Percentiles rank a stretch among this genome's conserved stretches.
Evolutionary conservation across 192 early-diverging fungal genomes (phyloP).

Genomic region (Podochytrium sp.): DNA sequence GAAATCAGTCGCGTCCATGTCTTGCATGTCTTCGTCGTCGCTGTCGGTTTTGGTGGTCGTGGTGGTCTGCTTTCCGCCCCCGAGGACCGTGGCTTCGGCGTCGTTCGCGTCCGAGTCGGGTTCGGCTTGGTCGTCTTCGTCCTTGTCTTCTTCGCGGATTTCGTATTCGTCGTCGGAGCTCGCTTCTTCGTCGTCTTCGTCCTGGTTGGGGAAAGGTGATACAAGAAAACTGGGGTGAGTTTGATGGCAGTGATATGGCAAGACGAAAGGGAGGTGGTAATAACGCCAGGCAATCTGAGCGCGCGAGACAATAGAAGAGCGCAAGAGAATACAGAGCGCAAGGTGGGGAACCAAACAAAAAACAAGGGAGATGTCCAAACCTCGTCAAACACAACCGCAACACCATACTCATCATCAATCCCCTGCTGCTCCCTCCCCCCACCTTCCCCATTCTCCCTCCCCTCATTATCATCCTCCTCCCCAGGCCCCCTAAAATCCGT

Average conservation of each 20-base stretch:
- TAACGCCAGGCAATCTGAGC: no score
- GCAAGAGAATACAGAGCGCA: no score
- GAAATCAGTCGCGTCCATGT: conserved; percentile 40
- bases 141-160: neutral
- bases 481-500: conserved; percentile 80
- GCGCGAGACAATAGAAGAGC: no score
- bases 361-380: conserved; percentile 32
- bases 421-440: conserved; percentile 31
- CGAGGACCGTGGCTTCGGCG: neutral
- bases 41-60: neutral
- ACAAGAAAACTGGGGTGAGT: conserved; percentile 18
- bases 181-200: conserved; percentile 75
- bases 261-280: no score
- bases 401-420: conserved; percentile 85
- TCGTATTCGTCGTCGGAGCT: conserved; percentile 54
- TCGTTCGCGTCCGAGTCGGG: neutral
- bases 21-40: conserved; percentile 26
- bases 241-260: no score
- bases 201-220: conserved; percentile 52
- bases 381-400: conserved; percentile 96
- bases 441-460: conserved; percentile 22
- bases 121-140: neutral
- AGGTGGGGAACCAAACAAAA: neutral
- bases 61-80: no score
- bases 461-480: conserved; percentile 62